Evolutionary conservation across 306 rosid genomes (phyloP), one percentile per base, ranked within the genome.

Genomic region (Gastrolobium bilobum): DNA sequence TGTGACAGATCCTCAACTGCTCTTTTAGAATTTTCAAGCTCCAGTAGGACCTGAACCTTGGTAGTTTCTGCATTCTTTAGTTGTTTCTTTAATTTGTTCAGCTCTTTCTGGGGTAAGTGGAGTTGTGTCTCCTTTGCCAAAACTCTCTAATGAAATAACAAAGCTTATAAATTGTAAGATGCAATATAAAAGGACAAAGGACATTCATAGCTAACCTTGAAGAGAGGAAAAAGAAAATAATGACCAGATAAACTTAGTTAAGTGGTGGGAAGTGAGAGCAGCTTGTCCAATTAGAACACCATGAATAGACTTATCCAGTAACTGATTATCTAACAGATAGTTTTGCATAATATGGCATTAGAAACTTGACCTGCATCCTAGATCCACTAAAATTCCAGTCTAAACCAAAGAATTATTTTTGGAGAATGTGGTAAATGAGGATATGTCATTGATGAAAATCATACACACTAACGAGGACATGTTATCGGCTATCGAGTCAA

Each of bases 21-120:
- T 84, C 35, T 73, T 75, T 86, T 86, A 44, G 88, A 61, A 66
- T 76, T 88, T 74, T 86, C 88, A 60, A 92, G 93, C 89, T 92
- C 97, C 10, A 81, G 64, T 10, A 81, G 85, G 38, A 90, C 94
- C 82, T 90, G 87, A 48, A 86, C 76, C 86, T 87, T 88, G 13
- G 94, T 90, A 53, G 80, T 82, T 86, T 90, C 90, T 33, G 91
- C 95, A 81, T 85, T 86, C 82, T 73, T 61, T 50, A 90, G 68
- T 69, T 87, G 91, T 43, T 87, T 90, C 82, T 87, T 88, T 42
- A 90, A 71, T 79, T 87, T 92, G 81, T 85, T 85, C 85, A 90
- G 81, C 76, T 90, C 91, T 83, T 85, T 92, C 79, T 62, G 86
- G 15, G 86, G 86, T 80, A 88, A 58, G 77, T 85, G 94, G 79